phyloP scores from a whole-genome alignment of 805 yeast species.

The Schizosaccharomyces japonicus region DNA sequence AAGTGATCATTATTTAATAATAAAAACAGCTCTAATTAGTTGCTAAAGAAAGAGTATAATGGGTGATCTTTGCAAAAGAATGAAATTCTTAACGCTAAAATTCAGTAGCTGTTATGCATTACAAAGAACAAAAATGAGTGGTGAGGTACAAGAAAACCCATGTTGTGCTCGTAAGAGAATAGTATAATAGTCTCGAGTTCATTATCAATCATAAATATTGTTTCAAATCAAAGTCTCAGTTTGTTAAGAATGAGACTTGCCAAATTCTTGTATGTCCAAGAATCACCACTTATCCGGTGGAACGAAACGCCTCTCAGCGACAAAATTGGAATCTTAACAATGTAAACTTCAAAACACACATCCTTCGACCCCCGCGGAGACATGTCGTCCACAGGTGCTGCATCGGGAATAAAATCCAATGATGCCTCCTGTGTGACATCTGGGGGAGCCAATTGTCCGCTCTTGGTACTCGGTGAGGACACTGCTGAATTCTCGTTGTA shows the following conservation, averaged over 20 bases:
- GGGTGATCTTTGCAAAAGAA: background rate
- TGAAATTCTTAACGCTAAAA: background rate
- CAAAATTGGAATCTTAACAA: conserved; percentile 76
- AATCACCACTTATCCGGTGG: conserved; percentile 77
- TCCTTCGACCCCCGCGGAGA: conserved; percentile 21
- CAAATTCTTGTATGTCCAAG: conserved; percentile 80
- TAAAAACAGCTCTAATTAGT: too few species aligned
- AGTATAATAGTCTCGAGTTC: too few species aligned
- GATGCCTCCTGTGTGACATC: too few species aligned
- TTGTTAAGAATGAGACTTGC: conserved; percentile 65
- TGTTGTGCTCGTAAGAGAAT: too few species aligned
- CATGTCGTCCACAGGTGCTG: background rate
- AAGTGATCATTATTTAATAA: too few species aligned
- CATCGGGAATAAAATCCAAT: background rate
- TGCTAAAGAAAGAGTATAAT: too few species aligned
- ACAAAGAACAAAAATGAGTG: background rate
- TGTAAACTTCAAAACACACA: conserved; percentile 73
- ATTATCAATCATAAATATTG: background rate
- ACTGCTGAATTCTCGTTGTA: conserved; percentile 17
- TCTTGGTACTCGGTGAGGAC: background rate
- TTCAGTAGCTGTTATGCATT: background rate
- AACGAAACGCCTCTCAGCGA: conserved; percentile 85
- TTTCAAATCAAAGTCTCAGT: conserved; percentile 28
- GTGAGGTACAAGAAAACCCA: too few species aligned
- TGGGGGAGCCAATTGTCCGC: background rate